Conservation (phyloP, 164 flowering plant genomes). For the Magnolia officinalis region DNA sequence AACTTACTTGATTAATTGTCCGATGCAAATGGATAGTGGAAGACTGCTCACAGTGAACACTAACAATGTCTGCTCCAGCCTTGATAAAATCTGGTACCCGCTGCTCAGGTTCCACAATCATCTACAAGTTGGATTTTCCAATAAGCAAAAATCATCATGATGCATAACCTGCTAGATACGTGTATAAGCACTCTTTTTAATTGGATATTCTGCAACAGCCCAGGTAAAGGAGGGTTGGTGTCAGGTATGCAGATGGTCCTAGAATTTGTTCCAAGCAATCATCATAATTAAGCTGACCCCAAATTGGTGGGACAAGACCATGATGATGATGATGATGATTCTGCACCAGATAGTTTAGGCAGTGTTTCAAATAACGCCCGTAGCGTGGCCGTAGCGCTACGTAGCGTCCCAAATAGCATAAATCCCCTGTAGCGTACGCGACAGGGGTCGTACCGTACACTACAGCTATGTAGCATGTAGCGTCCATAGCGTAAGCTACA, state of each 20-base stretch:
- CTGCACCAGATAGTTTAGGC: conserved; percentile 1
- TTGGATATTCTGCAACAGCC: background rate
- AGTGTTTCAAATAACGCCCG: too few relatives aligned
- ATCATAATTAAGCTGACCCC: background rate
- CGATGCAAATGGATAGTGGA: conserved; percentile 97
- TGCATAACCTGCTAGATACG: background rate
- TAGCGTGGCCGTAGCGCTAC: too few relatives aligned
- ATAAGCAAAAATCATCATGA: conserved; percentile 15
- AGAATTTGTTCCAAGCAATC: background rate
- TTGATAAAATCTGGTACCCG: conserved; percentile 93
- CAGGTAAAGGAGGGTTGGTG: background rate
- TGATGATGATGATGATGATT: background rate
- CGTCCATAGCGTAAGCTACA: too few relatives aligned
- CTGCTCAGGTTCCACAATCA: conserved; percentile 99
- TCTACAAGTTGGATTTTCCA: conserved; percentile 35
- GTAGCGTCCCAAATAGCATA: too few relatives aligned
- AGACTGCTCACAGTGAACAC: conserved; percentile 93
- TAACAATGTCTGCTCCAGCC: conserved; percentile 98
- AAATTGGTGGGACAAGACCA: background rate
- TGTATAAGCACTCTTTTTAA: background rate
- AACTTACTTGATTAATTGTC: conserved; percentile 67
- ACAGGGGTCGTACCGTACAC: too few relatives aligned
- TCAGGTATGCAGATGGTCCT: background rate
- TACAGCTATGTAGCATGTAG: too few relatives aligned
- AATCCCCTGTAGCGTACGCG: too few relatives aligned